Conservation (phyloP, 2,329 filamentous ascomycete species). For the Phaeosphaeria sp. region DNA sequence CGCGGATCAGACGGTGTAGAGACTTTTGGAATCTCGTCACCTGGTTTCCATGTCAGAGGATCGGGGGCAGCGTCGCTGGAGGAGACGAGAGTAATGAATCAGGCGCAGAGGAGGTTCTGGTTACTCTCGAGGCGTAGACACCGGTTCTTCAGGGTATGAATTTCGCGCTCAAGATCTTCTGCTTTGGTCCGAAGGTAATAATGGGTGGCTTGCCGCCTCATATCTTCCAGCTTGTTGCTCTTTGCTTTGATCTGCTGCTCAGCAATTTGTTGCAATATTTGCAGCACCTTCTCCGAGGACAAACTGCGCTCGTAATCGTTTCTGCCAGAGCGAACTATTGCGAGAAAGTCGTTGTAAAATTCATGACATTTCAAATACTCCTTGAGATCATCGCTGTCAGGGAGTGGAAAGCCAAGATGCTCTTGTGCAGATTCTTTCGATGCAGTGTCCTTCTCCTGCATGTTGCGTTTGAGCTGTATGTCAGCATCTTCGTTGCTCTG, state of each 20-base stretch:
- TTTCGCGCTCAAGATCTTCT: constrained; percentile 1
- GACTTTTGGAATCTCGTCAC: constrained; percentile 23
- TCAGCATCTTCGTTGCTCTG: too few relatives aligned
- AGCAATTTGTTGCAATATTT: constrained; percentile 16
- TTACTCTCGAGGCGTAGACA: constrained; percentile 3
- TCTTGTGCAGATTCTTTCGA: too few relatives aligned
- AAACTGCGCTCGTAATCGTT: constrained; percentile 6
- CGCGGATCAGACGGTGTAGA: neutral
- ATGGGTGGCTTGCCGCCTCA: neutral
- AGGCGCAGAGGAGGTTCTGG: constrained; percentile 9
- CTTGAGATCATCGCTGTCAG: constrained; percentile 33
- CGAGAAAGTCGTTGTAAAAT: constrained; percentile 36
- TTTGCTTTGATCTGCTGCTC: constrained; percentile 10
- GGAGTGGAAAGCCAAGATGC: too few relatives aligned
- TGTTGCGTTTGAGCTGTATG: too few relatives aligned
- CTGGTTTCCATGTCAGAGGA: constrained; percentile 33
- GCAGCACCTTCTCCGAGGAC: constrained; percentile 24
- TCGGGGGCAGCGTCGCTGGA: neutral
- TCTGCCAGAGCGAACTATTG: constrained; percentile 19
- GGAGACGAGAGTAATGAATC: constrained; percentile 1
- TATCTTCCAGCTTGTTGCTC: constrained; percentile 1
- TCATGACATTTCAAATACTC: constrained; percentile 30
- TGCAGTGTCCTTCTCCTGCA: too few relatives aligned
- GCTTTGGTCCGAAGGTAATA: neutral
- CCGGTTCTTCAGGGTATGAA: constrained; percentile 1